phyloP scores from a whole-genome alignment of 1,284 basidiomycete genomes.

The Sanghuangporus weigelae region DNA sequence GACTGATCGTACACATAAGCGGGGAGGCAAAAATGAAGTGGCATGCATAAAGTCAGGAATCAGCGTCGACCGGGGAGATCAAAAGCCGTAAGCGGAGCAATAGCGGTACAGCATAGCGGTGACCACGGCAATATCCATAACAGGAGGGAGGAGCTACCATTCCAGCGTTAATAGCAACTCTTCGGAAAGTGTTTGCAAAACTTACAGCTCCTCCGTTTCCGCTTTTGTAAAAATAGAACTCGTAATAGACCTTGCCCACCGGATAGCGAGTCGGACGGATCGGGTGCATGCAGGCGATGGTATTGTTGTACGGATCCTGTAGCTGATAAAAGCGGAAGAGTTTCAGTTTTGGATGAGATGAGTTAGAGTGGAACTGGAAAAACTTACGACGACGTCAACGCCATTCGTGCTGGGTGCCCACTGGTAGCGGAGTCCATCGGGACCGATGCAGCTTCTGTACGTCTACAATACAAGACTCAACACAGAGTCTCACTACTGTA shows the following conservation, averaged over 20 bases:
- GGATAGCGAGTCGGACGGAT: conserved; percentile 71
- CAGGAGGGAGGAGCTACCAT: conserved; percentile 71
- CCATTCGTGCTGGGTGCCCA: conserved; percentile 61
- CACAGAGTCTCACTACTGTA: not conserved
- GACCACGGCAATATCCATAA: conserved; percentile 81
- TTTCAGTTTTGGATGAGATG: conserved; percentile 19
- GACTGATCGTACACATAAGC: not conserved
- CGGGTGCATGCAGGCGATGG: conserved; percentile 74
- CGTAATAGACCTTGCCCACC: conserved; percentile 77
- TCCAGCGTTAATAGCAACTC: conserved; percentile 6
- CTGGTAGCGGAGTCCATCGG: conserved; percentile 71
- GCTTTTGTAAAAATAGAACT: conserved; percentile 71
- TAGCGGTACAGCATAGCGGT: conserved; percentile 80
- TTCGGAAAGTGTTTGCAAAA: conserved; percentile 6
- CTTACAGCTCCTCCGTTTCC: conserved; percentile 70
- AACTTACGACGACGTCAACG: conserved; percentile 58
- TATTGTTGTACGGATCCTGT: conserved; percentile 58
- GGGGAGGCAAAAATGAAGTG: not conserved
- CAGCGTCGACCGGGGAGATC: conserved; percentile 21
- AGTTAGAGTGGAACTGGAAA: conserved; percentile 16
- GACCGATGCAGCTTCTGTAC: conserved; percentile 66
- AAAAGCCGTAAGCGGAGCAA: conserved; percentile 62
- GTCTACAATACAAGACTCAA: conserved; percentile 39
- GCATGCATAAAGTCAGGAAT: not conserved
- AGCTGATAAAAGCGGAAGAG: conserved; percentile 39